Base-by-base conservation (phyloP, 1,284 basidiomycete species). In the Cystobasidium pallidum region DNA sequence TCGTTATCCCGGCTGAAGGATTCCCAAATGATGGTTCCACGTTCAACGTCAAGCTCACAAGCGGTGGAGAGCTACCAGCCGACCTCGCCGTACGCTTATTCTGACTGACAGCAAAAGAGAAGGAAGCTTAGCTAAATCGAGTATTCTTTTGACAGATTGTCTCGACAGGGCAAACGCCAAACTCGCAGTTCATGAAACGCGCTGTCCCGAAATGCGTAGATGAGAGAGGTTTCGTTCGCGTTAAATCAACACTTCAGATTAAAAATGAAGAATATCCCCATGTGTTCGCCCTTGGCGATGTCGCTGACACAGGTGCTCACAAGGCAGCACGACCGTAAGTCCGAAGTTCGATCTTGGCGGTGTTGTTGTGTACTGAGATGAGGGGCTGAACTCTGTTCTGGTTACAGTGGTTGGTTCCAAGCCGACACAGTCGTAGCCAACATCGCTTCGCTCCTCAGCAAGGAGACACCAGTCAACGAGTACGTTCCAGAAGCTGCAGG, bases 141-240 rank as follows among this genome's bases (percentile, higher is more conserved):
- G 19, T 3, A 7, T 58, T 19, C 30, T 26, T 57, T 32, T 57
- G 26, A 34, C 54, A 89, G 88, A 84, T 91, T 21, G 81, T 88
- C 0, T 90, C 89, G 77, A 91, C 89, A 0, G 90, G 90, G 7
- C 89, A 91, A 80, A 84, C 81, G 24, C 88, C 89, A 26, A 89
- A 90, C 78, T 87, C 88, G 0, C 81, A 78, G 0, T 78, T 90
- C 55, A 81, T 91, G 19, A 79, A 28, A 75, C 77, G 0, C 80
- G 87, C 77, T 83, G 86, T 74, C 81, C 86, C 74, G 3, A 57
- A 71, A 17, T 71, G 75, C 24, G 47, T 77, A 47, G 61, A 41
- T 39, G 36, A 58, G 1, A 70, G 34, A 21, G 68, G 75, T n/a
- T 77, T 72, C 74, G 32, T 77, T 47, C 55, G 51, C 24, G 74